phyloP scores from a whole-genome alignment of 2,329 filamentous ascomycete species.

The Ophiocordyceps polyrhachis-furcata region DNA sequence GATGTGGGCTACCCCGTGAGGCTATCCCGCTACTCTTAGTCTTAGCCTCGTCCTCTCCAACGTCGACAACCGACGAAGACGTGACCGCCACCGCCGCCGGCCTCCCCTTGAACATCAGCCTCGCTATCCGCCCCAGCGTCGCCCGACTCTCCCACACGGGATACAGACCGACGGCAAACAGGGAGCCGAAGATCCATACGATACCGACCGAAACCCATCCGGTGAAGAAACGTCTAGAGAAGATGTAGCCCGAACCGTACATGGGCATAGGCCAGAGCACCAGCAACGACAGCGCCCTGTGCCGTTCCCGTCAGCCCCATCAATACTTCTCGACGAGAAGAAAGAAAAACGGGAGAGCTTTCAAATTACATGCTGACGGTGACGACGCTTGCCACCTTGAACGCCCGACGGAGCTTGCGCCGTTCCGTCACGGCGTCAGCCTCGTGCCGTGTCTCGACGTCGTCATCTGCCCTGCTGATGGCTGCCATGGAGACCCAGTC shows the following conservation, averaged over 20 bases:
- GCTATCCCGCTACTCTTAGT: neutral
- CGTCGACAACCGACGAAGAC: neutral
- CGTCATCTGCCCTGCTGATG: slow-evolving; percentile 63
- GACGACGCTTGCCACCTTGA: slow-evolving; percentile 23
- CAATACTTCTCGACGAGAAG: neutral
- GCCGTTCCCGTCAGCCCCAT: neutral
- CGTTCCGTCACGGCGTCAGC: slow-evolving; percentile 25
- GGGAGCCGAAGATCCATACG: slow-evolving; percentile 53
- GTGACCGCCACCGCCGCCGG: neutral
- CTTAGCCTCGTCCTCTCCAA: neutral
- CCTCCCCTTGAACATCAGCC: slow-evolving; percentile 4
- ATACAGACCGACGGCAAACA: slow-evolving; percentile 59
- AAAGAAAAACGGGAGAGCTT: neutral
- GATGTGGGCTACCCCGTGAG: no score
- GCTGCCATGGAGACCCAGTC: slow-evolving; percentile 70
- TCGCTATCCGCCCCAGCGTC: slow-evolving; percentile 21
- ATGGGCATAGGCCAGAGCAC: slow-evolving; percentile 86
- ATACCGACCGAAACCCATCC: slow-evolving; percentile 56
- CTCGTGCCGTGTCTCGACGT: slow-evolving; percentile 6
- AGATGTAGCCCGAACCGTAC: slow-evolving; percentile 64
- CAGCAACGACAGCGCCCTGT: slow-evolving; percentile 45
- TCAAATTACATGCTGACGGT: slow-evolving; percentile 12
- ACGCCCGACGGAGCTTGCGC: slow-evolving; percentile 31
- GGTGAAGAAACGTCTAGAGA: slow-evolving; percentile 42
- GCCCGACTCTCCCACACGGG: slow-evolving; percentile 62